Conservation (phyloP, 163 green algal genomes). For the Scenedesmus sp. region DNA sequence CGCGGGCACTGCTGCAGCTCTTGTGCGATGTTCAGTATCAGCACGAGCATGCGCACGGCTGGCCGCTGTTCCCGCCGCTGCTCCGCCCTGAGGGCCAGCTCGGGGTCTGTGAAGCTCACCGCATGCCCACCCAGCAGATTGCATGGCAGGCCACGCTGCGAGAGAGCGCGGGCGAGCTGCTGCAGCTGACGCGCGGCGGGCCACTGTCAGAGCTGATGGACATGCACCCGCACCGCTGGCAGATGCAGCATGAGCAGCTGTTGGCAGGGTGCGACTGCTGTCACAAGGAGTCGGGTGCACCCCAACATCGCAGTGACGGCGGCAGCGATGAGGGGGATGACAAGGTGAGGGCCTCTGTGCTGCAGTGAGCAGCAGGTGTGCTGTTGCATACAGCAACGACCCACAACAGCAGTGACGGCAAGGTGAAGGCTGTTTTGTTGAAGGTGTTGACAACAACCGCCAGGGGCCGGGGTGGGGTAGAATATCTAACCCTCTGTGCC, state of each 20-base stretch:
- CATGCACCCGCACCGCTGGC: background rate
- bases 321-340: background rate
- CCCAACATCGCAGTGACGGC: background rate
- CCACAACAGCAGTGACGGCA: too few species aligned
- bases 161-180: background rate
- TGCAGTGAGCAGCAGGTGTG: too few species aligned
- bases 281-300: background rate
- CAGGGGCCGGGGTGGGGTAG: too few species aligned
- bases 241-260: background rate
- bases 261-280: background rate
- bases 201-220: background rate
- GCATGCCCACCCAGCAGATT: background rate
- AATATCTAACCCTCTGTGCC: too few species aligned
- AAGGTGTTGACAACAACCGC: too few species aligned
- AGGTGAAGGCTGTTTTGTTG: too few species aligned
- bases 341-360: background rate
- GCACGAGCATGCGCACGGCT: background rate
- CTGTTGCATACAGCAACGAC: too few species aligned
- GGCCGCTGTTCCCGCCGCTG: background rate
- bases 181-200: background rate
- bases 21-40: background rate
- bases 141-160: background rate
- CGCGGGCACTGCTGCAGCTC: background rate
- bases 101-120: background rate
- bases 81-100: background rate